phyloP scores from a whole-genome alignment of 768 basidiomycete genomes.

The Melanogaster broomeanus region DNA sequence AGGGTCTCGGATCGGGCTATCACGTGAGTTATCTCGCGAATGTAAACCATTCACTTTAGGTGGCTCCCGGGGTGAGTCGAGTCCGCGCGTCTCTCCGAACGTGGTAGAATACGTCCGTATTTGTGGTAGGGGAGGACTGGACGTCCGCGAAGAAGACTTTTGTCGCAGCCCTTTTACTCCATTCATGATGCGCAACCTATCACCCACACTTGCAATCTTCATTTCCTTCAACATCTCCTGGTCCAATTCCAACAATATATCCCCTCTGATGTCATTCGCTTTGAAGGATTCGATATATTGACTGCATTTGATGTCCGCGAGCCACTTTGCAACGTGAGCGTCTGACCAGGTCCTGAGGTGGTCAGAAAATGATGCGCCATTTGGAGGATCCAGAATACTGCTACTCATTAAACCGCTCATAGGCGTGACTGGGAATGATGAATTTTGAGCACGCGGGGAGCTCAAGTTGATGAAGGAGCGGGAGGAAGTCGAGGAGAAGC shows the following conservation, averaged over 20 bases:
- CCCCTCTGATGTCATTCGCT: slow-evolving; percentile 88
- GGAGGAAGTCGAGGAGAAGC: slow-evolving; percentile 30
- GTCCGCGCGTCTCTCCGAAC: slow-evolving; percentile 1
- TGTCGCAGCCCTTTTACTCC: slow-evolving; percentile 81
- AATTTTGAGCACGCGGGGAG: slow-evolving; percentile 41
- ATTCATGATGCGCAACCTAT: slow-evolving; percentile 82
- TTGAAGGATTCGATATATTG: slow-evolving; percentile 70
- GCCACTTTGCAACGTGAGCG: slow-evolving; percentile 72
- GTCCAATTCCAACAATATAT: slow-evolving; percentile 90
- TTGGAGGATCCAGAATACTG: slow-evolving; percentile 54
- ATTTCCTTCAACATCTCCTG: slow-evolving; percentile 87
- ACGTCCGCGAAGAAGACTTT: slow-evolving; percentile 41
- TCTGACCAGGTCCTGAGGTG: slow-evolving; percentile 76
- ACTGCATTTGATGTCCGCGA: slow-evolving; percentile 73
- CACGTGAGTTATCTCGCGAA: slow-evolving; percentile 25
- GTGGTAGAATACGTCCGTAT: neutral
- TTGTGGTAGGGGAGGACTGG: neutral
- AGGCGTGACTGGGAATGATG: slow-evolving; percentile 43
- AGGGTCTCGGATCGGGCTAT: slow-evolving; percentile 13
- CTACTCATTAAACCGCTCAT: slow-evolving; percentile 33
- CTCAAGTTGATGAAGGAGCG: slow-evolving; percentile 40
- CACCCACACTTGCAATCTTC: slow-evolving; percentile 87
- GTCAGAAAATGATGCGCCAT: slow-evolving; percentile 58
- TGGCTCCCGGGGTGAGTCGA: slow-evolving; percentile 5
- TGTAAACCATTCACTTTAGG: slow-evolving; percentile 15